These are phyloP conservation scores for Oryza glaberrima DNA, from an alignment of 176 grass and related monocot species.

Conservation along the genomic window DNA sequence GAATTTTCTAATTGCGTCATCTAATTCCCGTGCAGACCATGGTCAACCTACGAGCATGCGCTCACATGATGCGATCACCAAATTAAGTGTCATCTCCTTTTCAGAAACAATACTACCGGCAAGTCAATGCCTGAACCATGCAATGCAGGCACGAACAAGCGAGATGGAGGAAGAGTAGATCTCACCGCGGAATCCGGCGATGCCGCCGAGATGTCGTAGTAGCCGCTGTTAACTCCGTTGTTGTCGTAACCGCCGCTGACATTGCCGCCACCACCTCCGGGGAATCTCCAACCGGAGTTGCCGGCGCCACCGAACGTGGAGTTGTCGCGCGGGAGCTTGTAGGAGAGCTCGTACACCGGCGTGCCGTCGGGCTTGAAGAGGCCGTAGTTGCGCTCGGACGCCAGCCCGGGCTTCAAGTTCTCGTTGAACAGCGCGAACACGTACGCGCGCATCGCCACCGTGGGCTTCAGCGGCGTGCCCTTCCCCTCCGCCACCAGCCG, in stretches of 20 bases:
- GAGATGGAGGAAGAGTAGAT: neutral
- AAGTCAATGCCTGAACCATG: neutral
- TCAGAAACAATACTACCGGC: neutral
- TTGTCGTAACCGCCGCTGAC: neutral
- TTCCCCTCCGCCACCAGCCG: slow-evolving; percentile 61
- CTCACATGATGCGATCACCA: too few species aligned
- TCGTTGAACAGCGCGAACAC: slow-evolving; percentile 89
- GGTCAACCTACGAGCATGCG: slow-evolving; percentile 35
- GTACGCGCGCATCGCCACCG: slow-evolving; percentile 56
- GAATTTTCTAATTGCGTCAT: neutral
- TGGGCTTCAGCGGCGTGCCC: slow-evolving; percentile 69
- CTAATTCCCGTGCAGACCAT: slow-evolving; percentile 4
- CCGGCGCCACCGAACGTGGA: neutral
- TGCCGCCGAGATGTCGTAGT: slow-evolving; percentile 44
- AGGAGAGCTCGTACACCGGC: slow-evolving; percentile 60
- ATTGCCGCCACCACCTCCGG: neutral
- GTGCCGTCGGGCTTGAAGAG: slow-evolving; percentile 74
- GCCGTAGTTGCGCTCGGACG: slow-evolving; percentile 79
- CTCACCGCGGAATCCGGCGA: slow-evolving; percentile 14
- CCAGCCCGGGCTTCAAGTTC: slow-evolving; percentile 62
- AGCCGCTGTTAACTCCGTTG: slow-evolving; percentile 29
- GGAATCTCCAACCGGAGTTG: slow-evolving; percentile 21
- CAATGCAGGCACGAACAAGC: neutral
- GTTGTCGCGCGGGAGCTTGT: slow-evolving; percentile 47
- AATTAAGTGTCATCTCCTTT: slow-evolving; percentile 13